Evolutionary conservation across 768 basidiomycete genomes (phyloP).

Genomic region (Pleurotus djamor): DNA sequence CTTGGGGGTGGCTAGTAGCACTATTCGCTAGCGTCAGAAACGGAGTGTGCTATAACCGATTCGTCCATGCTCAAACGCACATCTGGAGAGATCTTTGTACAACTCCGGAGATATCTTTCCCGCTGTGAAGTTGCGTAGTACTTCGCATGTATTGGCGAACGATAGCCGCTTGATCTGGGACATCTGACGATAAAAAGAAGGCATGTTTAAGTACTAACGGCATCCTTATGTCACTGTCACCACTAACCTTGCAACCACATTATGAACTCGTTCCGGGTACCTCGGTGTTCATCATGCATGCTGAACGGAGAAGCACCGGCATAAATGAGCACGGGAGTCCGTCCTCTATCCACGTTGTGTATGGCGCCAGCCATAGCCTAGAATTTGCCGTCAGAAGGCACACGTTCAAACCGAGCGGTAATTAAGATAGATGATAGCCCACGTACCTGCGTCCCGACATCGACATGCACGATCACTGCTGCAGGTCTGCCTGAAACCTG

Average conservation of each 20-base stretch:
- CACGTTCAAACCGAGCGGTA: not conserved
- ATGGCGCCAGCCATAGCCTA: constrained; percentile 70
- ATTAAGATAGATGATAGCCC: not conserved
- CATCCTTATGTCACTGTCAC: too few species aligned
- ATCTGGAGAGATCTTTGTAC: constrained; percentile 64
- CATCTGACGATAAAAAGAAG: constrained; percentile 34
- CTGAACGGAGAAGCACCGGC: constrained; percentile 69
- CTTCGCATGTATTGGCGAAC: constrained; percentile 77
- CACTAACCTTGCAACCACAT: constrained; percentile 65
- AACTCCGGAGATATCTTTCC: constrained; percentile 45
- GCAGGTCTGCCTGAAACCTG: constrained; percentile 66
- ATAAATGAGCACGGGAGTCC: constrained; percentile 66
- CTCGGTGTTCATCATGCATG: constrained; percentile 51
- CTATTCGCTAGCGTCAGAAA: constrained; percentile 24
- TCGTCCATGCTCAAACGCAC: constrained; percentile 26
- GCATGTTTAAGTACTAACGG: too few species aligned
- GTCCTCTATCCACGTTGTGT: constrained; percentile 65
- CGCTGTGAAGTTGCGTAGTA: constrained; percentile 56
- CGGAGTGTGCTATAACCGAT: not conserved
- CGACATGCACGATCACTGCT: constrained; percentile 73
- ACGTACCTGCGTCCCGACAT: constrained; percentile 64
- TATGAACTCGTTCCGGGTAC: constrained; percentile 71
- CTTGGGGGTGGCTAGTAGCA: constrained; percentile 68
- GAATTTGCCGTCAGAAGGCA: not conserved
- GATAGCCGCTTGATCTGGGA: constrained; percentile 69